Base-by-base conservation (phyloP, 2,329 filamentous ascomycete genomes). In the Alternaria brassicicola region DNA sequence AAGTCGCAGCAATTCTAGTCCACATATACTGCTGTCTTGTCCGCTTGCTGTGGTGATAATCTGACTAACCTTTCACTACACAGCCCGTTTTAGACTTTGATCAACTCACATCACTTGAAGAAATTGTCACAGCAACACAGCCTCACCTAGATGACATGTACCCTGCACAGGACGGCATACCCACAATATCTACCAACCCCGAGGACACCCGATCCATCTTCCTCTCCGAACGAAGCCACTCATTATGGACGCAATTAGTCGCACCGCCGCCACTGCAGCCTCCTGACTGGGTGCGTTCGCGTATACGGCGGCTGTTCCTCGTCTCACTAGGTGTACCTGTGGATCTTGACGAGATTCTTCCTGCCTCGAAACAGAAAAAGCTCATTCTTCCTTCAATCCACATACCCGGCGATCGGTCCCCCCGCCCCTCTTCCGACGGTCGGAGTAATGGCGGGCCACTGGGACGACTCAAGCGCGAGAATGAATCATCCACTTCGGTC, bases 341-440 rank as follows among this genome's bases (percentile, higher is more conserved):
- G 42, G 95, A 99, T 71, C 84, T 99, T 0, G 95, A 99, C 78
- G 95, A 99, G 80, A 98, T 99, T 54, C 86, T 99, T 7, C 95
- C 95, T 0, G 93, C 94, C 0, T 96, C 92, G 12, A 98, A 98
- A 78, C 95, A 99, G 77, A 98, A 98, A 84, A 98, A 98, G 76
- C 88, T 99, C 17, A 86, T 99, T 4, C 85, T 99, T 1, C 95
- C 95, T 0, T 97, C 93, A 6, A 88, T 95, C 46, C 70, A 75
- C 59, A 72, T 76, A 26, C 66, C 73, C 1, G 74, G 74, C 35
- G 75, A 77, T 13, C 71, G 75, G n/a, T 76, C 76, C 1, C 76
- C 76, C 3, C 67, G 75, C 39, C 71, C 69, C 1, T 77, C 76
- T 0, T 75, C 76, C 4, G 77, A 80, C 56, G 75, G 68, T 52